Evolutionary conservation across 768 basidiomycete genomes (phyloP), one percentile per base, ranked within the genome.

Genomic region (Solioccasus polychromus): DNA sequence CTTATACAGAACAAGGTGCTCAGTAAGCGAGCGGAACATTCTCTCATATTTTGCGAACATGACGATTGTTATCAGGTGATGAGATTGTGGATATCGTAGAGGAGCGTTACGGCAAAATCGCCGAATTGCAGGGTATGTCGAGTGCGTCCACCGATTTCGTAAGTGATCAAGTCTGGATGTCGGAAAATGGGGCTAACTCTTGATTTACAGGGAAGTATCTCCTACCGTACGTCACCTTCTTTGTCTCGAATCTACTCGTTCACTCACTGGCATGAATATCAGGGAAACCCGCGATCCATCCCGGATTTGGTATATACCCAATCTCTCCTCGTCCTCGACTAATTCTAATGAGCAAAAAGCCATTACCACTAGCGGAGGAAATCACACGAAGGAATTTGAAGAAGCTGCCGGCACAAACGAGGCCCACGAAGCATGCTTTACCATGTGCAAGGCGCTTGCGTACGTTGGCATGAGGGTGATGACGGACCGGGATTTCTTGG

Each of bases 61-160:
- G 41, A 47, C 28, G 17, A 35, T 18, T 36, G 26, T 10, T 25
- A 30, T 23, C 45, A 89, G 88, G 80, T 2, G 73, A 71, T 11
- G 84, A 85, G 58, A 82, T 88, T 26, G 79, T 78, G 0, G 74
- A 77, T 38, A 71, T 86, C 30, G 73, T 80, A 25, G 64, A 73
- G 15, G 80, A 77, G 49, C 78, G 78, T 44, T 85, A 81, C 47
- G 85, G 83, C 0, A 62, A 66, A 5, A 69, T 84, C 38, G 79
- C 82, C 57, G 76, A 80, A 50, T 73, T 74, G 48, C 81, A 78
- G 72, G 82, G 86, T 29, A 83, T 83, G 53, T 64, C 68, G 15
- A 72, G 76, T 42, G 88, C 85, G 4, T 90, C 87, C 8, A 91
- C 88, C 1, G 88, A 91, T 61, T 92, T 92, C 50, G 88, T 89